Evolutionary conservation across 2,329 filamentous ascomycete species (phyloP).

Genomic region (Trichophyton mentagrophytes): DNA sequence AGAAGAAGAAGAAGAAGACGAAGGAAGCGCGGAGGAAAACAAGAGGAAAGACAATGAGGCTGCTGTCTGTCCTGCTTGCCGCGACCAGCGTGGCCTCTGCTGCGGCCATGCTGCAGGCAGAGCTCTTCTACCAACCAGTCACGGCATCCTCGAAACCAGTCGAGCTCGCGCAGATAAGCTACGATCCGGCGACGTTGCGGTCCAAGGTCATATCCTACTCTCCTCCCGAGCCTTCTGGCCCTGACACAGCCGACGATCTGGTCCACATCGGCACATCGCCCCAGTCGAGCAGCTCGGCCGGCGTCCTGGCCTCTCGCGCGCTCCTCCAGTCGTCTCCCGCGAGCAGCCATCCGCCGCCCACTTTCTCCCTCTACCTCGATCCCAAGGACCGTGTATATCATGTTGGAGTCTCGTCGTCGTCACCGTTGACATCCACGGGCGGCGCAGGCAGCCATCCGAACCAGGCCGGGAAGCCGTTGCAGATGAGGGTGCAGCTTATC

Average conservation of each 20-base stretch:
- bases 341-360: conserved; percentile 10
- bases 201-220: conserved; percentile 29
- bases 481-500: conserved; percentile 25
- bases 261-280: conserved; percentile 42
- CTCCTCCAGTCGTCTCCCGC: background rate
- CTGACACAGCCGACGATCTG: conserved; percentile 30
- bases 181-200: conserved; percentile 27
- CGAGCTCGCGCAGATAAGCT: conserved; percentile 30
- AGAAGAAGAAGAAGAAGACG: background rate
- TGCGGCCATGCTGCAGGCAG: conserved; percentile 15
- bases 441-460: background rate
- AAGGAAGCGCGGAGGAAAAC: background rate
- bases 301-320: conserved; percentile 28
- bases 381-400: conserved; percentile 27
- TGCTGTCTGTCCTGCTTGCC: conserved; percentile 13
- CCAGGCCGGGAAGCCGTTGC: conserved; percentile 1
- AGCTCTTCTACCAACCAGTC: conserved; percentile 30
- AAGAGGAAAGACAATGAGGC: conserved; percentile 9
- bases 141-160: conserved; percentile 21
- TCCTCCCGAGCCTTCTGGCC: conserved; percentile 18
- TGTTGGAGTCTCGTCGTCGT: conserved; percentile 24
- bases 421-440: background rate
- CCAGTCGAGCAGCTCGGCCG: conserved; percentile 28
- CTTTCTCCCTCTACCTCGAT: conserved; percentile 30
- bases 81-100: conserved; percentile 13